Conservation (phyloP, 257 asterid genomes). For the Rehmannia glutinosa region DNA sequence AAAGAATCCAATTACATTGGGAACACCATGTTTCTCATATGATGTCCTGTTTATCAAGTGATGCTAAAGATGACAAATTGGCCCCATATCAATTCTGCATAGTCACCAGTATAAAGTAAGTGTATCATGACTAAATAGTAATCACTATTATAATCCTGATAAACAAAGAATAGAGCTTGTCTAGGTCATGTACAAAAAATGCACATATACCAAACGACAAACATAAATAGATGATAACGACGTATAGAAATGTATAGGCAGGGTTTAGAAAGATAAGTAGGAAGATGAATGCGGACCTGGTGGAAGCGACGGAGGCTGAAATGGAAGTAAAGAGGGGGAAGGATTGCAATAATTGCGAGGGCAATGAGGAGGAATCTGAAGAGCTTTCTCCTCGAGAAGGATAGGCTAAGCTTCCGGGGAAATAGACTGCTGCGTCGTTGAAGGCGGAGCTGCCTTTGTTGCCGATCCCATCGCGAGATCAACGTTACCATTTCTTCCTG, state of each 20-base stretch:
- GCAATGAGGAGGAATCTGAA: constrained; percentile 52
- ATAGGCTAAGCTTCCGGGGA: constrained; percentile 22
- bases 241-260: not conserved
- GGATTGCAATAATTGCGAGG: constrained; percentile 62
- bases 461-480: constrained; percentile 60
- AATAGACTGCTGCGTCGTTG: constrained; percentile 28
- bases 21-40: constrained; percentile 5
- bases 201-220: not conserved
- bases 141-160: not conserved
- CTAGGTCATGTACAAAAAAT: not conserved
- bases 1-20: not conserved
- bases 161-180: not conserved
- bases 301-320: constrained; percentile 78
- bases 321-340: constrained; percentile 89
- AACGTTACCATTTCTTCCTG: constrained; percentile 26
- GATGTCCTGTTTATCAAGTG: not conserved
- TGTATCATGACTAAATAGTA: not conserved
- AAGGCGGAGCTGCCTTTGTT: constrained; percentile 43
- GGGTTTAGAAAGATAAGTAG: not conserved
- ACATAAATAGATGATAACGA: not conserved
- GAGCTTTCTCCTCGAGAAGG: constrained; percentile 43
- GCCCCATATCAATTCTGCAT: not conserved
- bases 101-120: not conserved
- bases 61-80: not conserved
- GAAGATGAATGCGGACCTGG: constrained; percentile 35